phyloP scores from a whole-genome alignment of 2,329 filamentous ascomycete genomes.

The Scedosporium dehoogii region DNA sequence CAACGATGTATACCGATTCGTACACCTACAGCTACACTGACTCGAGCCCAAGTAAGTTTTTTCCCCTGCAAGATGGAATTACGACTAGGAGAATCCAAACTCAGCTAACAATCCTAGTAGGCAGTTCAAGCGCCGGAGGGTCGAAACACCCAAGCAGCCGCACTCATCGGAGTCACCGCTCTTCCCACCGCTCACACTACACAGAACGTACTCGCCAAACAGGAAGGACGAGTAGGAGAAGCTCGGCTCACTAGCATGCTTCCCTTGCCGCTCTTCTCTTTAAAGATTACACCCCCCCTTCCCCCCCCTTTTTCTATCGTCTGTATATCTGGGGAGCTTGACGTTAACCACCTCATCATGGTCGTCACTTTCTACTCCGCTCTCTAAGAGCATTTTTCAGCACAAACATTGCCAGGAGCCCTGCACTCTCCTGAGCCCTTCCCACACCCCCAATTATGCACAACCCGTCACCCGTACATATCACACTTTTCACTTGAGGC shows the following conservation, averaged over 20 bases:
- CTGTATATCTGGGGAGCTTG: neutral
- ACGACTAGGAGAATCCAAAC: constrained; percentile 1
- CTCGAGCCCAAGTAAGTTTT: constrained; percentile 40
- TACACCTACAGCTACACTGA: constrained; percentile 40
- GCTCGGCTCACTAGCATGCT: neutral
- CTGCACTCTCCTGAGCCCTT: no score
- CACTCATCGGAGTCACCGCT: neutral
- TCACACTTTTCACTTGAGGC: no score
- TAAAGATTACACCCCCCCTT: neutral
- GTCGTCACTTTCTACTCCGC: no score
- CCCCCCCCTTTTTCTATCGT: neutral
- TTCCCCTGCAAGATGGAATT: constrained; percentile 8
- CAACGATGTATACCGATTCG: constrained; percentile 39
- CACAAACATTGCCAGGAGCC: no score
- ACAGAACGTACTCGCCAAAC: constrained; percentile 4
- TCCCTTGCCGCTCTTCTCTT: constrained; percentile 14
- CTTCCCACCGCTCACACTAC: constrained; percentile 10
- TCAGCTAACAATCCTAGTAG: constrained; percentile 8
- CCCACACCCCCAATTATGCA: no score
- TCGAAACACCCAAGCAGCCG: constrained; percentile 2
- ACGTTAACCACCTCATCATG: neutral
- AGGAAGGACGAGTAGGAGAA: neutral
- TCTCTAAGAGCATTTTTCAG: neutral
- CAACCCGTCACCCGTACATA: no score
- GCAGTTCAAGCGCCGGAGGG: constrained; percentile 14